Percentiles rank a stretch among this genome's conserved stretches.
Conservation (phyloP, 1,284 basidiomycete species). For the Rhodotorula sp. region DNA sequence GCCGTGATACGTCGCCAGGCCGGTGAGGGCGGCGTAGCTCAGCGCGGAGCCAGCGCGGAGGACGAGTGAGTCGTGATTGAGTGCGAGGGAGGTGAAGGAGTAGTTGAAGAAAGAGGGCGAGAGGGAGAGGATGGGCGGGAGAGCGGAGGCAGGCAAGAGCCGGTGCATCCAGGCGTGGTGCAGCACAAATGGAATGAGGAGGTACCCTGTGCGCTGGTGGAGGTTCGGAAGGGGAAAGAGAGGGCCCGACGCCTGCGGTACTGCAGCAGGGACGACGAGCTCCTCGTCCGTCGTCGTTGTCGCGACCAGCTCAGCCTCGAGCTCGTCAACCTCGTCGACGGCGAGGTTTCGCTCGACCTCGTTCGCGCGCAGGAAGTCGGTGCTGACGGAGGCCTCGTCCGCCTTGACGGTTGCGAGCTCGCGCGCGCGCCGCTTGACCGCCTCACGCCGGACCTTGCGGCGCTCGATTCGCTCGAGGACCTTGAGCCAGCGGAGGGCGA, state of each 20-base stretch:
- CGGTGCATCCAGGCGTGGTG: slow-evolving; percentile 44
- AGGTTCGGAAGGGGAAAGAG: slow-evolving; percentile 17
- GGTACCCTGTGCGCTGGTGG: slow-evolving; percentile 42
- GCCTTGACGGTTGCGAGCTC: not conserved
- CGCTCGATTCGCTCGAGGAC: slow-evolving; percentile 17
- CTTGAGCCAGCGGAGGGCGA: slow-evolving; percentile 21
- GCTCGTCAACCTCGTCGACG: slow-evolving; percentile 16
- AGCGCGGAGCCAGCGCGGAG: slow-evolving; percentile 19
- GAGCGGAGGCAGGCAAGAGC: slow-evolving; percentile 35
- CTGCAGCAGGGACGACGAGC: slow-evolving; percentile 17
- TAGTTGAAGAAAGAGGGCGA: slow-evolving; percentile 45
- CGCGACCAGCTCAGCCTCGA: slow-evolving; percentile 16
- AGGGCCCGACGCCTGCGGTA: not conserved
- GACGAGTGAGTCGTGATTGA: slow-evolving; percentile 22
- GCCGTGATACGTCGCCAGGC: slow-evolving; percentile 40
- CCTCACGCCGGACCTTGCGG: slow-evolving; percentile 19
- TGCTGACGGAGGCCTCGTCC: not conserved
- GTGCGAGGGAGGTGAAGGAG: slow-evolving; percentile 40
- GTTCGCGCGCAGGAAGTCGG: not conserved
- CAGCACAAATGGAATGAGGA: slow-evolving; percentile 39
- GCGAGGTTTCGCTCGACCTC: slow-evolving; percentile 14
- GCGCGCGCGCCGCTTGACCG: slow-evolving; percentile 12
- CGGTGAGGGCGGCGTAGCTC: slow-evolving; percentile 32
- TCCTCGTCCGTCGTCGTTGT: slow-evolving; percentile 20
- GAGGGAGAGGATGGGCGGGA: slow-evolving; percentile 32